Conservation (phyloP, 2,329 filamentous ascomycete genomes). For the Aspergillus novofumigatus region DNA sequence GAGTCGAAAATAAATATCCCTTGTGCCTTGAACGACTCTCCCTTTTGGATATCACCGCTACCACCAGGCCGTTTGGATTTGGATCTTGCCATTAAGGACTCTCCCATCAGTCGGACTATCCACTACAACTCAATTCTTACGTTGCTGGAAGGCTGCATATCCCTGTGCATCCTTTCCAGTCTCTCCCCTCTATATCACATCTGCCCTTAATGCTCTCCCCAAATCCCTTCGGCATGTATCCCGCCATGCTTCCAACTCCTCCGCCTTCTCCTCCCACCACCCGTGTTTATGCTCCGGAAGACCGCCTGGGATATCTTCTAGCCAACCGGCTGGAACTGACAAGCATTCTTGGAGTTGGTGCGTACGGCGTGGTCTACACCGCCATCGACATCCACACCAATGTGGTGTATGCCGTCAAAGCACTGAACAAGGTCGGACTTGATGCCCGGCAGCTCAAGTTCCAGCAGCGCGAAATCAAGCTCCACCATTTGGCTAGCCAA, state of each 20-base stretch:
- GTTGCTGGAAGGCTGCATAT: neutral
- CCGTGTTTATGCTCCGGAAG: slow-evolving; percentile 67
- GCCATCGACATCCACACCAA: slow-evolving; percentile 79
- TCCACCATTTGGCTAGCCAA: slow-evolving; percentile 83
- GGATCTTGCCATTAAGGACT: slow-evolving; percentile 4
- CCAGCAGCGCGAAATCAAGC: slow-evolving; percentile 86
- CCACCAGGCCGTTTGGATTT: neutral
- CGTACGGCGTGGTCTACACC: slow-evolving; percentile 93
- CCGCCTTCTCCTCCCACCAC: slow-evolving; percentile 41
- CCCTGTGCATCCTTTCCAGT: slow-evolving; percentile 1
- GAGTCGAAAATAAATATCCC: slow-evolving; percentile 11
- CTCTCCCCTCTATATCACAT: slow-evolving; percentile 5
- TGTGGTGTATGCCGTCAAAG: slow-evolving; percentile 89
- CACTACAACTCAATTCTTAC: slow-evolving; percentile 11
- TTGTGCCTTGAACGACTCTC: slow-evolving; percentile 4
- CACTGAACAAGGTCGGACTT: slow-evolving; percentile 88
- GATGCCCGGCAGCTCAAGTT: slow-evolving; percentile 83
- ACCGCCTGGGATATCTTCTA: slow-evolving; percentile 78
- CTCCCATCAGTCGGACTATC: neutral
- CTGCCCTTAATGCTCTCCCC: slow-evolving; percentile 15
- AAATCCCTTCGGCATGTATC: slow-evolving; percentile 35
- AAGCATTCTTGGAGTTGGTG: slow-evolving; percentile 83
- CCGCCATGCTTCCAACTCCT: slow-evolving; percentile 44
- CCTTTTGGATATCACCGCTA: slow-evolving; percentile 4
- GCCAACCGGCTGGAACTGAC: slow-evolving; percentile 79